Evolutionary conservation across 139 green algal genomes (phyloP), one percentile per base, ranked within the genome.

Genomic region (Mychonastes homosphaera): DNA sequence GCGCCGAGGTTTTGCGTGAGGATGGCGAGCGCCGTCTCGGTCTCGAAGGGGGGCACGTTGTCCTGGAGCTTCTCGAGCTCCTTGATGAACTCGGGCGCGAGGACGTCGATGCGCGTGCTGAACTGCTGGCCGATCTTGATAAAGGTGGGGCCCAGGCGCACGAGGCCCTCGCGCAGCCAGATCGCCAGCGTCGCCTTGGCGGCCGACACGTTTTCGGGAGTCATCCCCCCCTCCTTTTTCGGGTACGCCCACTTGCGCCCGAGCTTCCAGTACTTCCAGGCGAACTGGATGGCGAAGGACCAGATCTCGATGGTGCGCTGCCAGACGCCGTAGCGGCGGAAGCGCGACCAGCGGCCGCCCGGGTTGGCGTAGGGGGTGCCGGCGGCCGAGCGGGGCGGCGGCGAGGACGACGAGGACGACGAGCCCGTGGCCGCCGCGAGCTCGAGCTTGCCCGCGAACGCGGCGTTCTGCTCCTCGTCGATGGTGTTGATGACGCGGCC

Each of bases 61-160:
- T 99, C 92, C 84, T 97, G 88, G 61, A 99, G 79, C 73, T 94
- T 87, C 65, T 89, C 80, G 26, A 99, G 85, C 80, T 99, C 88
- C 55, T 90, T 79, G 40, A 96, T 82, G 72, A 96, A 97, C 76
- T 98, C 92, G 8, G 77, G 72, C 9, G 80, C 72, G 38, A 99
- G 81, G 34, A 99, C 79, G 51, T 99, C 92, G 59, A 92, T 87
- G 36, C 92, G 81, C 8, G 92, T 99, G 46, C 66, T 86, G 79
- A 99, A 99, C 69, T 97, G 89, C 76, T 97, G 90, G 4, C 87
- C 79, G 41, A 88, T 83, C 78, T 94, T 88, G 71, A 94, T 92
- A 69, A 94, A 92, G 6, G 76, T 87, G 16, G 78, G 83, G 1
- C 91, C 91, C 55, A 98, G 73, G 26, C 76, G 71, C 29, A 98